A percentile compares a stretch with the other conserved stretches of the same genome.
Evolutionary conservation across 139 green algal genomes (phyloP).

Genomic region (Haematococcus sp.): DNA sequence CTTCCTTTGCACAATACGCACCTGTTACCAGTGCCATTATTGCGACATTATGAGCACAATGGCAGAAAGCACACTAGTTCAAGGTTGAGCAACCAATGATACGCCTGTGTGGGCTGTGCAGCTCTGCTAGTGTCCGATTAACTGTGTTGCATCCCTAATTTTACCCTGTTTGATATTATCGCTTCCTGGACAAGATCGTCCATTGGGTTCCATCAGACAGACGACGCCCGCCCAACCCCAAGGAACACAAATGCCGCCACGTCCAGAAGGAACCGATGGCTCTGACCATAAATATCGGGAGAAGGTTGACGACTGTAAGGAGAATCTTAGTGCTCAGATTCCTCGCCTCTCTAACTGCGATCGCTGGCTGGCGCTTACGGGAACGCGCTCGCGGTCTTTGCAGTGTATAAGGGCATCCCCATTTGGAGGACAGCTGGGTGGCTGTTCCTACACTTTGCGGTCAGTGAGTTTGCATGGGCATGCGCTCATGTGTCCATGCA

Average conservation of each 20-base stretch:
- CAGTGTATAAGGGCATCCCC: constrained; percentile 2
- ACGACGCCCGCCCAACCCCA: neutral
- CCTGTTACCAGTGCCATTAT: no score
- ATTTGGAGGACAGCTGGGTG: constrained; percentile 7
- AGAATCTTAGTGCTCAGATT: neutral
- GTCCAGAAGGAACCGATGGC: constrained; percentile 29
- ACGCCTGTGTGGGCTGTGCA: constrained; percentile 7
- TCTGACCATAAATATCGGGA: constrained; percentile 22
- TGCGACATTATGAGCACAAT: no score
- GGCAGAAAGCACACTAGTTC: no score
- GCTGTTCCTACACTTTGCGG: neutral
- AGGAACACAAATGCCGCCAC: neutral
- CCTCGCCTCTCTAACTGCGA: neutral
- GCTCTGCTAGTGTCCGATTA: neutral
- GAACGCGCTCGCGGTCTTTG: neutral
- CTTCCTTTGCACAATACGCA: no score
- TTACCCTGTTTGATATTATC: neutral
- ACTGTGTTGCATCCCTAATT: no score
- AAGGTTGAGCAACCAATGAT: no score
- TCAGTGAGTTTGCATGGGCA: neutral
- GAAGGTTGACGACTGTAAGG: constrained; percentile 21
- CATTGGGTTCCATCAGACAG: neutral
- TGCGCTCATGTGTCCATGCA: no score
- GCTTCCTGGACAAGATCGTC: neutral
- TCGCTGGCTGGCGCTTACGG: neutral